Conservation (phyloP, 805 yeast species). For the Teunomyces cretensis region DNA sequence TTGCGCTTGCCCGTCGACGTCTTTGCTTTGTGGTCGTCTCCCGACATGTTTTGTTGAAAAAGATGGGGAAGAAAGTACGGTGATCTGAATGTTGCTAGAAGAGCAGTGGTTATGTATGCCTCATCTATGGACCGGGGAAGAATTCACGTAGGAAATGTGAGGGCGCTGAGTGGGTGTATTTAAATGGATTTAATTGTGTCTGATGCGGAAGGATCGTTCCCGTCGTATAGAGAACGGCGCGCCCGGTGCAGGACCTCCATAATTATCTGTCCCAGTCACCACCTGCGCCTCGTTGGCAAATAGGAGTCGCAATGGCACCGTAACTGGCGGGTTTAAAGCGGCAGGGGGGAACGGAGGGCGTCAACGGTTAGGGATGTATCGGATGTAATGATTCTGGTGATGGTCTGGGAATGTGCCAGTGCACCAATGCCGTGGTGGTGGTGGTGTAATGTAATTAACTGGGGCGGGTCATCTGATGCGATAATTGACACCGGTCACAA, state of each 20-base stretch:
- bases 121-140: background rate
- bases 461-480: no score
- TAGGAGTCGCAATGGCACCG: background rate
- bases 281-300: background rate
- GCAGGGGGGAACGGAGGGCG: no score
- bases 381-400: no score
- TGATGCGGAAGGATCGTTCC: background rate
- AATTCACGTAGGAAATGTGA: background rate
- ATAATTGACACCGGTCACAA: no score
- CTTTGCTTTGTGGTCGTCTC: slow-evolving; percentile 7
- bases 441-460: no score
- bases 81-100: background rate
- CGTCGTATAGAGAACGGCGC: background rate
- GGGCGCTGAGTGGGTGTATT: background rate
- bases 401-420: no score
- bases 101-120: background rate
- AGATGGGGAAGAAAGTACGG: background rate
- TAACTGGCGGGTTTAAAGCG: background rate
- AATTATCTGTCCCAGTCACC: no score
- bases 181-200: background rate
- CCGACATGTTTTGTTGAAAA: slow-evolving; percentile 6
- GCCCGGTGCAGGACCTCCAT: background rate
- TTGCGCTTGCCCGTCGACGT: slow-evolving; percentile 69
- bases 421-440: no score
- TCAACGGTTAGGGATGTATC: no score